Conservation (phyloP, 2,329 filamentous ascomycete genomes). For the Fusarium duplospermum region DNA sequence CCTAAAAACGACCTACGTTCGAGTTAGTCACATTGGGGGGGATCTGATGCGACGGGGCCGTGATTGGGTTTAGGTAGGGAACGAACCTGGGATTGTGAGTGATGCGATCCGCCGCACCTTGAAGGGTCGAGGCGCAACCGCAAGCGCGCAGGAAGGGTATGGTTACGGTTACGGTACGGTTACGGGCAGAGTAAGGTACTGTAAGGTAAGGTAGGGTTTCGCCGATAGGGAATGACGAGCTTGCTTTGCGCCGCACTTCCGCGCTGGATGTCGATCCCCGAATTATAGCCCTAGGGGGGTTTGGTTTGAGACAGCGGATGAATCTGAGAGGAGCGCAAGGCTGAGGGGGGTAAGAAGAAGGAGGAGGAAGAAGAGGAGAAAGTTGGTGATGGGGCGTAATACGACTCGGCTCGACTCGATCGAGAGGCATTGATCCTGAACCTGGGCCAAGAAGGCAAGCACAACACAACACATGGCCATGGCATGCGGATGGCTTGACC, state of each 20-base stretch:
- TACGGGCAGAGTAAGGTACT: neutral
- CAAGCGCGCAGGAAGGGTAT: neutral
- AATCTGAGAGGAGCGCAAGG: neutral
- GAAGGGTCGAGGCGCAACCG: conserved; percentile 20
- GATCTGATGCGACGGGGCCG: conserved; percentile 40
- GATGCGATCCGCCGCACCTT: conserved; percentile 43
- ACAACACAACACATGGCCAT: conserved; percentile 24
- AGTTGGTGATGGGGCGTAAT: conserved; percentile 13
- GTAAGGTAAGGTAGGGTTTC: neutral
- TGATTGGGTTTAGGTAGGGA: conserved; percentile 27
- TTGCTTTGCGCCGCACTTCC: conserved; percentile 13
- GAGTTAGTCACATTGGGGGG: conserved; percentile 26
- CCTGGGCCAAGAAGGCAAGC: conserved; percentile 11
- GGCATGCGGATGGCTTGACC: conserved; percentile 22
- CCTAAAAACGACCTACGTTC: conserved; percentile 32
- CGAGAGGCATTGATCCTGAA: conserved; percentile 1
- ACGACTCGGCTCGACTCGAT: conserved; percentile 17
- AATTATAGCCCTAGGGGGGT: conserved; percentile 3
- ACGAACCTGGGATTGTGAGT: conserved; percentile 14
- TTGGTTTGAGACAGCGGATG: conserved; percentile 4
- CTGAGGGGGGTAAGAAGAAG: neutral
- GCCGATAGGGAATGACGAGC: neutral
- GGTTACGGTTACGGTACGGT: neutral
- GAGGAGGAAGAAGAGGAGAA: neutral
- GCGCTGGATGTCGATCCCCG: conserved; percentile 34